Conservation (phyloP, 164 flowering plant genomes). For the Saururus chinensis region DNA sequence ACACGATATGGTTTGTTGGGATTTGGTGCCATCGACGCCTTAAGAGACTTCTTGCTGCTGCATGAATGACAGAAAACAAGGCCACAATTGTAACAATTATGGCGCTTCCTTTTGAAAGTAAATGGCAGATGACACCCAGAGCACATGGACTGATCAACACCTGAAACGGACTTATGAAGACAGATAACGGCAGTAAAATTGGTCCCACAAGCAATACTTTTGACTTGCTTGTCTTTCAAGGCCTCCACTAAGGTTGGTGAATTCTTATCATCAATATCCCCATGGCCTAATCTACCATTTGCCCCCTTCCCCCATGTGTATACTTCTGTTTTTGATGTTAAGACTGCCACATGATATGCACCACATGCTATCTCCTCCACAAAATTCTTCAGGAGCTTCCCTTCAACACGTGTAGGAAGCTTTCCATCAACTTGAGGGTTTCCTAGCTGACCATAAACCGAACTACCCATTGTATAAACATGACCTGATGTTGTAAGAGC, state of each 20-base stretch:
- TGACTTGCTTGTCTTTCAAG: conserved; percentile 92
- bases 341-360: conserved; percentile 89
- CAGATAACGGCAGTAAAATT: conserved; percentile 92
- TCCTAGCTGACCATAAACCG: conserved; percentile 95
- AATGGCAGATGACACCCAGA: conserved; percentile 94
- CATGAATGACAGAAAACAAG: conserved; percentile 95
- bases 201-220: conserved; percentile 91
- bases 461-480: conserved; percentile 93
- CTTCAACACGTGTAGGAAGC: conserved; percentile 84
- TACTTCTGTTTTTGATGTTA: conserved; percentile 95
- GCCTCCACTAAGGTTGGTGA: conserved; percentile 80
- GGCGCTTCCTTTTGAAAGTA: conserved; percentile 96
- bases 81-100: conserved; percentile 96
- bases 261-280: conserved; percentile 77
- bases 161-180: conserved; percentile 93
- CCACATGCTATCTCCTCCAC: conserved; percentile 98
- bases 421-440: conserved; percentile 93
- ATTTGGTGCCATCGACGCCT: conserved; percentile 98
- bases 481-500: conserved; percentile 92
- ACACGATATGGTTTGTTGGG: conserved; percentile 95
- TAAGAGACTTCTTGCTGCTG: conserved; percentile 87
- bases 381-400: conserved; percentile 69
- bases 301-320: conserved; percentile 99
- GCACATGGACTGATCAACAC: conserved; percentile 94
- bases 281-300: conserved; percentile 94